Percentiles rank a stretch among this genome's conserved stretches.
Evolutionary conservation across 73 alveolate species (phyloP).

Genomic region (Tetrahymena elliotti): DNA sequence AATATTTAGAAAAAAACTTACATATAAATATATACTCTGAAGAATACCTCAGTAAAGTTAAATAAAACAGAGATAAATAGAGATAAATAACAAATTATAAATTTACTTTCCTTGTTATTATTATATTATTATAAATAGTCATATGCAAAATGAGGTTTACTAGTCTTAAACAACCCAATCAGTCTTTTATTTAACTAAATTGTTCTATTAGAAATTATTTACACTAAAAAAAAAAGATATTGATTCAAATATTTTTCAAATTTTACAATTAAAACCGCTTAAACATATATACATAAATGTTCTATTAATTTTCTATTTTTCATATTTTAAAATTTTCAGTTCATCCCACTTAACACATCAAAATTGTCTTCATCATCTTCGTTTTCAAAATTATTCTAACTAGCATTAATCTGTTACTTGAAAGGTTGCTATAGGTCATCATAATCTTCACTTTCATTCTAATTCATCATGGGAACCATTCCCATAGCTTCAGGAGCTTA

Average conservation of each 20-base stretch:
- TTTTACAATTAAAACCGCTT: not conserved
- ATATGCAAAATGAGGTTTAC: no score
- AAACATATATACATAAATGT: no score
- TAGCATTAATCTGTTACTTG: not conserved
- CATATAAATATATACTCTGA: not conserved
- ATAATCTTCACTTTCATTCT: slow-evolving; percentile 13
- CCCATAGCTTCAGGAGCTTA: slow-evolving; percentile 26
- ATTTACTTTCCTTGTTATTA: no score
- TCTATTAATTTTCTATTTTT: no score
- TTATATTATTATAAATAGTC: no score
- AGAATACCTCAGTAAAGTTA: no score
- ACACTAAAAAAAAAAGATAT: not conserved
- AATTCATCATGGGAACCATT: slow-evolving; percentile 9
- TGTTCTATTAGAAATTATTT: not conserved
- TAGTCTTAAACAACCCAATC: no score
- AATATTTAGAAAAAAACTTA: no score
- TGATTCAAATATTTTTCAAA: not conserved
- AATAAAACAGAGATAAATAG: no score
- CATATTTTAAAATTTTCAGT: not conserved
- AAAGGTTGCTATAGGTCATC: not conserved
- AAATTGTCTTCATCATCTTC: not conserved
- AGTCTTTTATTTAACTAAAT: no score
- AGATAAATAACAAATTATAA: no score
- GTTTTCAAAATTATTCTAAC: not conserved
- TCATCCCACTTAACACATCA: not conserved